phyloP scores from a whole-genome alignment of 352 stramenopile species.

The Stramenopiles sp. region DNA sequence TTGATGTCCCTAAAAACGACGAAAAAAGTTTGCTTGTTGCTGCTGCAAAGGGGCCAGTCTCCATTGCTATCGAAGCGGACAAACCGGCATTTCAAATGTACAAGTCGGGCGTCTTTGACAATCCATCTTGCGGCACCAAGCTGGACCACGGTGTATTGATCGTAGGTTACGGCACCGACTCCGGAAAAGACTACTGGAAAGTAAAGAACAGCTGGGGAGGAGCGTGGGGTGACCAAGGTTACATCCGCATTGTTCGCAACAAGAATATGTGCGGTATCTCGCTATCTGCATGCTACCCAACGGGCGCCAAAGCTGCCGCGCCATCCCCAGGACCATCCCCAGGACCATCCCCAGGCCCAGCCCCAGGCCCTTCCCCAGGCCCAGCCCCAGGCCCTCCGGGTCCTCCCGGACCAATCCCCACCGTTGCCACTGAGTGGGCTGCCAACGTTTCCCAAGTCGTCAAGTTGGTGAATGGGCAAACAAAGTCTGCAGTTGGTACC shows the following conservation, averaged over 20 bases:
- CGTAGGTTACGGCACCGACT: constrained; percentile 69
- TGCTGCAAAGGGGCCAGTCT: constrained; percentile 72
- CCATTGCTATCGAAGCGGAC: constrained; percentile 76
- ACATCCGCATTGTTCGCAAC: constrained; percentile 67
- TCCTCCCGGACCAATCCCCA: not conserved
- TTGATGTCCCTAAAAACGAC: constrained; percentile 56
- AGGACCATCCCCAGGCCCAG: not conserved
- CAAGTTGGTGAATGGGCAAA: not conserved
- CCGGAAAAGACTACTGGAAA: constrained; percentile 71
- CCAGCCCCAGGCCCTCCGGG: not conserved
- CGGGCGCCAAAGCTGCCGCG: not conserved
- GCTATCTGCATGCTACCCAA: constrained; percentile 56
- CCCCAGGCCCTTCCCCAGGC: not conserved
- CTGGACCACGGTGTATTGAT: constrained; percentile 81
- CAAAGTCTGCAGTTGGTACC: not conserved
- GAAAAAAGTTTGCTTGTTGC: constrained; percentile 59
- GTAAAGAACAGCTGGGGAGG: constrained; percentile 85
- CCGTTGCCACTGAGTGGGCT: not conserved
- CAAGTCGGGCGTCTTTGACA: constrained; percentile 64
- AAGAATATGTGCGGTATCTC: constrained; percentile 56
- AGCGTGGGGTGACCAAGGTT: constrained; percentile 24
- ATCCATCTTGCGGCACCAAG: constrained; percentile 48
- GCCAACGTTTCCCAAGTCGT: not conserved
- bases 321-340: not conserved
- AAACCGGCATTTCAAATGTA: constrained; percentile 89